Evolutionary conservation across 1,284 basidiomycete genomes (phyloP), one percentile per base, ranked within the genome.

Genomic region (Tylopilus sp.): DNA sequence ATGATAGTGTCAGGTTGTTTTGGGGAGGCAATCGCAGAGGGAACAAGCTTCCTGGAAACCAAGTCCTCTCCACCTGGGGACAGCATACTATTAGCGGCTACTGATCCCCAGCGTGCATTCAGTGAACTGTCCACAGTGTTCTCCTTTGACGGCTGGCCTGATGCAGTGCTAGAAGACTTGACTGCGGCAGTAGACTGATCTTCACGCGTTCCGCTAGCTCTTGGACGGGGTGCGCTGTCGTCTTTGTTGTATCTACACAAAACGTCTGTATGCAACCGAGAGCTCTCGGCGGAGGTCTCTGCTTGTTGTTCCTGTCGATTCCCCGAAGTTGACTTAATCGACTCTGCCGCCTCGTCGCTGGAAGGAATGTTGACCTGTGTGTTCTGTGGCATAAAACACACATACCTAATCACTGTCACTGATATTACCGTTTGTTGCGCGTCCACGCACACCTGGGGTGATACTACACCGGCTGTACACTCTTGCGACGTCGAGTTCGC

Each of bases 391-490:
- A 36, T 13, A 19, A 19, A 45, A 28, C 6, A 29, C 2, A 6
- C 43, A 51, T 10, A 58, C 58, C 21, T 33, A 9, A 33, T 30
- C 4, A 4, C 25, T 12, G 4, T 30, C n/a, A 31, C 34, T 2
- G 28, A 15, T n/a, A 31, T 31, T 7, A 3, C 16, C 8, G 44
- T 30, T 30, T 30, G 6, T 13, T 30, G 29, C 19, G 19, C 26
- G 9, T 34, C 26, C n/a, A 45, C 9, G 23, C 4, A 16, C 19
- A 44, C 43, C 18, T 48, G 47, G 37, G 58, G 52, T 6, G 41
- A 37, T 6, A 36, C 16, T 8, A 30, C 19, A 18, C 19, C 12
- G 4, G 6, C 13, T 1, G 37, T 18, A 21, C 6, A 16, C 31
- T 28, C 48, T 31, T 34, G 36, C n/a, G 26, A 41, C 6, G 16